phyloP scores from a whole-genome alignment of 768 basidiomycete species.

The Chlorophyllum brunneum region DNA sequence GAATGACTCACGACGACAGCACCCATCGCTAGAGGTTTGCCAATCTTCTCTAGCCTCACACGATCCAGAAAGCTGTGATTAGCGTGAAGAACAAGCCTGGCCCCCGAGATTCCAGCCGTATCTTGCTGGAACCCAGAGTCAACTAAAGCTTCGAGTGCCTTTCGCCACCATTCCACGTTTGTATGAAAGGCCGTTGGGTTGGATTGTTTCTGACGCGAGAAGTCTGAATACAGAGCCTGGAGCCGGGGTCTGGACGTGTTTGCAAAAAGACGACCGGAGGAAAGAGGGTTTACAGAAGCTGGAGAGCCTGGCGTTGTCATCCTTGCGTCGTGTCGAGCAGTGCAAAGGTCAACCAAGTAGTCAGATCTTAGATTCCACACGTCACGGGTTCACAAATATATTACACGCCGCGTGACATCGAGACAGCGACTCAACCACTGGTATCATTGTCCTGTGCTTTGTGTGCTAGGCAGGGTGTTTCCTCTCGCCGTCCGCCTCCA shows the following conservation, averaged over 20 bases:
- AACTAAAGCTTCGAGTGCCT: slow-evolving; percentile 59
- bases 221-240: slow-evolving; percentile 84
- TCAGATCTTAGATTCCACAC: no score
- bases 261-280: slow-evolving; percentile 41
- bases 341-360: not conserved
- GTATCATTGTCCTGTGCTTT: no score
- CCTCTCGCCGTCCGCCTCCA: not conserved
- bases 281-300: slow-evolving; percentile 5
- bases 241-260: slow-evolving; percentile 52
- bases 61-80: slow-evolving; percentile 50
- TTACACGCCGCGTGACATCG: no score
- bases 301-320: slow-evolving; percentile 16
- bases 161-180: slow-evolving; percentile 87
- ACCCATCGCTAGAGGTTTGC: slow-evolving; percentile 70
- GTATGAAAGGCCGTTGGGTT: slow-evolving; percentile 81
- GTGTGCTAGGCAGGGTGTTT: not conserved
- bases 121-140: slow-evolving; percentile 48
- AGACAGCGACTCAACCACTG: no score
- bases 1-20: slow-evolving; percentile 66
- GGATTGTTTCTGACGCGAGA: slow-evolving; percentile 76
- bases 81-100: slow-evolving; percentile 59
- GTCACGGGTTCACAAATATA: no score
- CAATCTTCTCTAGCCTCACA: slow-evolving; percentile 63
- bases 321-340: not conserved
- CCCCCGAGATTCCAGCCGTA: slow-evolving; percentile 20